Evolutionary conservation across 805 yeast species (phyloP), one percentile per base, ranked within the genome.

Genomic region (Scheffersomyces amazonensis): DNA sequence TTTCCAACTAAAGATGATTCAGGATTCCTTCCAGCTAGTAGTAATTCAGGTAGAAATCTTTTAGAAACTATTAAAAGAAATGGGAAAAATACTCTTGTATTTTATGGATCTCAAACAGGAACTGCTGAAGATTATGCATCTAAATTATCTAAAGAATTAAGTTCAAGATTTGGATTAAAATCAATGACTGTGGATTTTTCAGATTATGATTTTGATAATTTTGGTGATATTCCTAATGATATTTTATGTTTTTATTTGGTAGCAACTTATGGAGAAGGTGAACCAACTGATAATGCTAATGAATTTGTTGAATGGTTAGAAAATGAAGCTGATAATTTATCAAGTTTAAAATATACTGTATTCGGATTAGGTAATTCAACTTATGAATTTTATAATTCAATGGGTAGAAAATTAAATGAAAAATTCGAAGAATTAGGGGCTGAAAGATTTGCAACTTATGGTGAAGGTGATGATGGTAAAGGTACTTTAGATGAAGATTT

Each of bases 221-320:
- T 93, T 38, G 80, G 79, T 53, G 77, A 77, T 35, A 62, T 91
- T 45, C 76, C 81, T 16, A 66, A 69, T 13, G 76, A 76, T 42
- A 80, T 80, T 16, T 80, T 88, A 44, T 60, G 67, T 20, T 64
- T 68, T 41, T 83, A 91, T 54, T 73, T 91, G 56, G 71, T 89
- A 66, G 93, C 98, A 22, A 88, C 96, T 9, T 93, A 93, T 53
- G 99, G 99, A 51, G 99, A 91, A 66, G 99, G 99, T 57, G 99
- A 91, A 60, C 96, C 96, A 50, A 91, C 99, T 11, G 99, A 91
- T 60, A 87, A 87, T 52, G 93, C 97, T n/a, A 76, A 77, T 30
- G 80, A 79, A 27, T 87, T 93, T 58, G 81, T 79, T 56, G 84
- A 82, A 41, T 80, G 68, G 55, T 74, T 90, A 53, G 76, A 80